These are phyloP conservation scores for Cryptococcus hybrid DNA, from an alignment of 1,284 basidiomycete genomes.

Conservation along the genomic window DNA sequence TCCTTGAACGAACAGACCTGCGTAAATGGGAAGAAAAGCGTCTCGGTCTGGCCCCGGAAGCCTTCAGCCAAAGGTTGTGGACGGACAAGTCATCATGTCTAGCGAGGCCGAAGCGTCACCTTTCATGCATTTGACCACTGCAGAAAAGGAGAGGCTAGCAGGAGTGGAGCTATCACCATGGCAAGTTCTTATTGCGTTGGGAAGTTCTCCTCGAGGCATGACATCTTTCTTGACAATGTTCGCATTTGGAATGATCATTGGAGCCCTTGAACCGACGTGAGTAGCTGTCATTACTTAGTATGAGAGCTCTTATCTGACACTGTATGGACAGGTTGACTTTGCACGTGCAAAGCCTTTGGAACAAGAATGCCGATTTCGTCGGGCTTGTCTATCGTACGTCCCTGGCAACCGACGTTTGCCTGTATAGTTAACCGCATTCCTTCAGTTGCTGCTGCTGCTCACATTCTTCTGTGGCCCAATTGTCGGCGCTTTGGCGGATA, in stretches of 20 bases:
- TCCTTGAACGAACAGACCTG: constrained; percentile 53
- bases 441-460: constrained; percentile 59
- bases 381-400: constrained; percentile 61
- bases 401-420: not conserved
- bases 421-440: not conserved
- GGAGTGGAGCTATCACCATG: constrained; percentile 39
- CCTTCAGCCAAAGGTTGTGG: not conserved
- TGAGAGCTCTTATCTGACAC: not conserved
- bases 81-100: not conserved
- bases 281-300: constrained; percentile 4
- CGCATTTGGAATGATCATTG: constrained; percentile 57
- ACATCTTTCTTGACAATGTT: constrained; percentile 58
- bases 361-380: constrained; percentile 61
- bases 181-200: constrained; percentile 54
- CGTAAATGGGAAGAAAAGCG: constrained; percentile 12
- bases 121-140: not conserved
- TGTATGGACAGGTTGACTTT: constrained; percentile 57
- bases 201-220: constrained; percentile 59
- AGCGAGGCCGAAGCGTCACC: constrained; percentile 1
- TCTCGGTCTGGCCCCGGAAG: constrained; percentile 9
- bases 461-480: constrained; percentile 61
- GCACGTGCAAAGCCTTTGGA: constrained; percentile 62
- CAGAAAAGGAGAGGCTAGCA: constrained; percentile 3
- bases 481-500: constrained; percentile 63
- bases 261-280: constrained; percentile 36